A percentile compares a stretch with the other conserved stretches of the same genome.
Conservation (phyloP, 257 asterid species). For the Capsicum rhomboideum region DNA sequence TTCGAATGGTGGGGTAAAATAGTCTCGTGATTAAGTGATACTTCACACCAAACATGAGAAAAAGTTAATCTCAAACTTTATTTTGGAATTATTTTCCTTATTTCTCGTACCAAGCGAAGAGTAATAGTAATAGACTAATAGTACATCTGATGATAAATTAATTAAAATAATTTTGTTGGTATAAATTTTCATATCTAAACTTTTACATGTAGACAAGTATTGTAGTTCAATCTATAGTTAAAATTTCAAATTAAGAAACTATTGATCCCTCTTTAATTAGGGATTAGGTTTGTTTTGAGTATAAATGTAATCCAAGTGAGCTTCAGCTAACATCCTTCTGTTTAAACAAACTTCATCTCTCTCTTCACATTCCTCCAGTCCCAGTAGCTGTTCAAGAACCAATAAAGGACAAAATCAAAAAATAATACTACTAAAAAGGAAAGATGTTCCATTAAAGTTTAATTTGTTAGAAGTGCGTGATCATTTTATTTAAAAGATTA, state of each 20-base stretch:
- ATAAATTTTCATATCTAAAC: background rate
- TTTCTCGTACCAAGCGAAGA: too few species aligned
- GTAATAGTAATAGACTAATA: background rate
- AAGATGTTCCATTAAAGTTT: background rate
- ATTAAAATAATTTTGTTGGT: background rate
- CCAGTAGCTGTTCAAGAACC: constrained; percentile 34
- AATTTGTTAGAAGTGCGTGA: background rate
- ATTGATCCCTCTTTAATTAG: background rate
- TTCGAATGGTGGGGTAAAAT: too few species aligned
- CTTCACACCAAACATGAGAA: too few species aligned
- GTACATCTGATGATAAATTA: background rate
- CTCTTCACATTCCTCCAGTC: constrained; percentile 35
- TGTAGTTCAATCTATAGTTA: background rate
- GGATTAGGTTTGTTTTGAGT: constrained; percentile 40
- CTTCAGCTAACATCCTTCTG: constrained; percentile 58
- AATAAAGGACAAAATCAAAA: background rate
- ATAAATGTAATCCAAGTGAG: constrained; percentile 66
- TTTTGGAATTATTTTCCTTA: too few species aligned
- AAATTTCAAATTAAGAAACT: too few species aligned
- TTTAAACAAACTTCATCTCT: constrained; percentile 34
- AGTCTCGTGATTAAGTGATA: too few species aligned
- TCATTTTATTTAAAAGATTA: too few species aligned
- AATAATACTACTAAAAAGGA: background rate
- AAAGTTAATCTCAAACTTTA: too few species aligned
- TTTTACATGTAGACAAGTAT: background rate